Percentiles rank a stretch among this genome's conserved stretches.
phyloP scores from a whole-genome alignment of 768 basidiomycete species.

The Russula brevipes region DNA sequence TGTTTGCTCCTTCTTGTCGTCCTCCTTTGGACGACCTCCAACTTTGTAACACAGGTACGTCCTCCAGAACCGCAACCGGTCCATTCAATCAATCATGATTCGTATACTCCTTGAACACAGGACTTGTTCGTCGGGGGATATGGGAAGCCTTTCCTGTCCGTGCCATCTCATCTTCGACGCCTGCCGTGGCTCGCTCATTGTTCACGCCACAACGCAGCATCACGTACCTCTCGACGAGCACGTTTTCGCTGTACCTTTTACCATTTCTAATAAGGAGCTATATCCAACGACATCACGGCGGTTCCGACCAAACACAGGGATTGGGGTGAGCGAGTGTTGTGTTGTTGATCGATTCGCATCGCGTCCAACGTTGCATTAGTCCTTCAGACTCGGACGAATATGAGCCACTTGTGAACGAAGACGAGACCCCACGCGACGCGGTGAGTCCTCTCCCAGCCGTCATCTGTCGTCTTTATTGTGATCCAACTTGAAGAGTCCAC shows the following conservation, averaged over 20 bases:
- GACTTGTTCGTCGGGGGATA: conserved; percentile 60
- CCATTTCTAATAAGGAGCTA: conserved; percentile 46
- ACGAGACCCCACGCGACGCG: conserved; percentile 18
- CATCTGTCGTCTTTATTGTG: background rate
- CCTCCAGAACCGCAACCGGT: background rate
- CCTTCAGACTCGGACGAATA: conserved; percentile 26
- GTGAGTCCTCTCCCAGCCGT: background rate
- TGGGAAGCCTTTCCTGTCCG: conserved; percentile 85
- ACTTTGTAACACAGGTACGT: conserved; percentile 77
- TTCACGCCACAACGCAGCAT: conserved; percentile 41
- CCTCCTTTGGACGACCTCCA: conserved; percentile 82
- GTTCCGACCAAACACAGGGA: background rate
- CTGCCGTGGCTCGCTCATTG: conserved; percentile 2
- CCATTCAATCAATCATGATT: background rate
- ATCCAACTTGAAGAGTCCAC: conserved; percentile 2
- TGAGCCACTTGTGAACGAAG: conserved; percentile 30
- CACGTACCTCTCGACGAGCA: conserved; percentile 87
- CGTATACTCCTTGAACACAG: conserved; percentile 26
- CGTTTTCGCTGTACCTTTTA: conserved; percentile 80
- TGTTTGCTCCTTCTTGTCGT: conserved; percentile 69
- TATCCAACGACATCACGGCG: conserved; percentile 21
- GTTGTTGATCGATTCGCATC: background rate
- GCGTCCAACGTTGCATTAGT: conserved; percentile 18
- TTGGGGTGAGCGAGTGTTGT: conserved; percentile 3
- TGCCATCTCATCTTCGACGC: conserved; percentile 17